phyloP scores from a whole-genome alignment of 1,284 basidiomycete species.

The Rhodotorula sp. region DNA sequence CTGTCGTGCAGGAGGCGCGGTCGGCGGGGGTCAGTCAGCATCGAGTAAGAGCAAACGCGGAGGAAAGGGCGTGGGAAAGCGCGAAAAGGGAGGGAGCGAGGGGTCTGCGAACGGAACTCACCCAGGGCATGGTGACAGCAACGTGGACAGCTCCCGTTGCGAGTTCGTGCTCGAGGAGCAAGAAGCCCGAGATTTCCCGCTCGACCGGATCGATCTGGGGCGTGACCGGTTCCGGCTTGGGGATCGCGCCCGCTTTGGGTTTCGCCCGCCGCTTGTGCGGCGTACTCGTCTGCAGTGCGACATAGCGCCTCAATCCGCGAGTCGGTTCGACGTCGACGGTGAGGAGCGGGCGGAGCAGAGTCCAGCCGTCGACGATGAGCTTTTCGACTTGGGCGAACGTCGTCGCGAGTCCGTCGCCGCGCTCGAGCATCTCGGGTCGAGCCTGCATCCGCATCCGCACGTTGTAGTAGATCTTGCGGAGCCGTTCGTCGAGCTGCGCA shows the following conservation, averaged over 20 bases:
- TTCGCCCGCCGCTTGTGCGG: conserved; percentile 23
- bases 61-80: no score
- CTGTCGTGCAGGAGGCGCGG: background rate
- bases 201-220: conserved; percentile 7
- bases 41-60: no score
- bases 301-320: conserved; percentile 6
- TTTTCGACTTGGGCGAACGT: conserved; percentile 27
- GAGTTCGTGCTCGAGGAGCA: conserved; percentile 26
- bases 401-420: conserved; percentile 25
- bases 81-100: background rate
- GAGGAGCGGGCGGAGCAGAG: conserved; percentile 21
- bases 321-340: conserved; percentile 21
- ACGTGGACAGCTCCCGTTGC: conserved; percentile 15
- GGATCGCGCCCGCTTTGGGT: conserved; percentile 11
- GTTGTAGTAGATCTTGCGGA: conserved; percentile 23
- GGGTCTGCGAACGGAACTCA: no score
- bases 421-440: conserved; percentile 29
- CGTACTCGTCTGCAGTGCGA: conserved; percentile 20
- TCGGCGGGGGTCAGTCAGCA: no score
- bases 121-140: conserved; percentile 31
- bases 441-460: conserved; percentile 13
- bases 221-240: conserved; percentile 3
- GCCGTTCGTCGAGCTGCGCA: conserved; percentile 14
- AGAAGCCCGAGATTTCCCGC: conserved; percentile 24
- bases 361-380: conserved; percentile 26